phyloP scores from a whole-genome alignment of 768 basidiomycete species.

The Xanthoconium stramineum region DNA sequence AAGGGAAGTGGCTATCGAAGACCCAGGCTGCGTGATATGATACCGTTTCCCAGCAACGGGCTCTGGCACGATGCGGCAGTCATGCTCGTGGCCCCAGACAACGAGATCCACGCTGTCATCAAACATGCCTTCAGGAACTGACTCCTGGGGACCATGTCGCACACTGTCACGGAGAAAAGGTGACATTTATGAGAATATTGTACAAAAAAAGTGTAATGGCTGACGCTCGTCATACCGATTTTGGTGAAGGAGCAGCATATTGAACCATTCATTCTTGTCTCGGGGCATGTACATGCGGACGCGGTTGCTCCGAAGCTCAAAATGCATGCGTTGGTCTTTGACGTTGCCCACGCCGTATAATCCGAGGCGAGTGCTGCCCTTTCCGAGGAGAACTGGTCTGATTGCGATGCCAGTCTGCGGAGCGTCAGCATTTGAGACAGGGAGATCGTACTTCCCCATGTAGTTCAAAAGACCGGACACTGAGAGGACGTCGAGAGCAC shows the following conservation, averaged over 20 bases:
- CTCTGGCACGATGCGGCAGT: conserved; percentile 90
- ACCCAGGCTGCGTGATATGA: conserved; percentile 91
- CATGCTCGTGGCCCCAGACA: conserved; percentile 99
- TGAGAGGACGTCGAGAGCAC: conserved; percentile 92
- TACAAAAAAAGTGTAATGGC: neutral
- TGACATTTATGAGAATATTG: conserved; percentile 11
- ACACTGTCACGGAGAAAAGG: conserved; percentile 51
- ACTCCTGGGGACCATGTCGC: conserved; percentile 91
- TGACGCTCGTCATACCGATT: conserved; percentile 61
- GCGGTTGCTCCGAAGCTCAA: conserved; percentile 88
- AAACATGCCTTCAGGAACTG: conserved; percentile 95
- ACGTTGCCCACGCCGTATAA: conserved; percentile 96
- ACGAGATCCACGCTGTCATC: conserved; percentile 93
- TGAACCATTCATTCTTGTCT: conserved; percentile 93
- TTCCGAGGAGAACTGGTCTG: conserved; percentile 84
- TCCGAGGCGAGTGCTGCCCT: conserved; percentile 84
- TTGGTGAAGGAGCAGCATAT: conserved; percentile 90
- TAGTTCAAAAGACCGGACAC: conserved; percentile 94
- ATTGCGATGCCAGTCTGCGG: conserved; percentile 76
- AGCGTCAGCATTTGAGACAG: conserved; percentile 62
- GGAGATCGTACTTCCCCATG: conserved; percentile 94
- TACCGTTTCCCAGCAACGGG: conserved; percentile 89
- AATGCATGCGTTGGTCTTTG: conserved; percentile 95
- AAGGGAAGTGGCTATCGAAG: conserved; percentile 90
- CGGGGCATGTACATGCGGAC: conserved; percentile 96